These are phyloP conservation scores for Exidia glandulosa DNA, from an alignment of 768 basidiomycete species.

Conservation along the genomic window DNA sequence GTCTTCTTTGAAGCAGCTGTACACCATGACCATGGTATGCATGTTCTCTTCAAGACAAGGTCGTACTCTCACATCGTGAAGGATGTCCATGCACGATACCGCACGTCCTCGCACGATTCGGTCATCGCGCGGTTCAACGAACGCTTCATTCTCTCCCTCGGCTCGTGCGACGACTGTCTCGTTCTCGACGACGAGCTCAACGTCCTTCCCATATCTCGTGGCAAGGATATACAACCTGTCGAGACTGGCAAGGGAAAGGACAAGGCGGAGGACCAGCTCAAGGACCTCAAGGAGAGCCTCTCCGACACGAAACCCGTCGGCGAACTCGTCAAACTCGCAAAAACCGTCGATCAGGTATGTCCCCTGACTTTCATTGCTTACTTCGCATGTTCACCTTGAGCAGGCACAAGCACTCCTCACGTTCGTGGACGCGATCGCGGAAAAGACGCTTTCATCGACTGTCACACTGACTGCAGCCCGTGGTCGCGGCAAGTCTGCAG, in stretches of 20 bases:
- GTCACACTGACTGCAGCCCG: slow-evolving; percentile 91
- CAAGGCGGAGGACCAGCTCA: slow-evolving; percentile 53
- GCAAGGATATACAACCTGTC: slow-evolving; percentile 78
- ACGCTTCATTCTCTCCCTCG: slow-evolving; percentile 94
- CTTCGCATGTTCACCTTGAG: neutral
- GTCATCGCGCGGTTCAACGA: slow-evolving; percentile 97
- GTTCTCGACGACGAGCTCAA: slow-evolving; percentile 97
- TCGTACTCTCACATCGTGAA: slow-evolving; percentile 20
- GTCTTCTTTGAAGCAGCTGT: slow-evolving; percentile 83
- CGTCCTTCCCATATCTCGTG: slow-evolving; percentile 89
- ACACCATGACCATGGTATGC: slow-evolving; percentile 72
- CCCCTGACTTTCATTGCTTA: neutral
- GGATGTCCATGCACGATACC: slow-evolving; percentile 94
- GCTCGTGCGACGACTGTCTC: slow-evolving; percentile 84
- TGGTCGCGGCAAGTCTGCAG: slow-evolving; percentile 94
- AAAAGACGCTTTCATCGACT: slow-evolving; percentile 88
- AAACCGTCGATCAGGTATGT: slow-evolving; percentile 78
- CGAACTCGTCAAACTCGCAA: slow-evolving; percentile 79
- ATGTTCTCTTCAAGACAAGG: slow-evolving; percentile 32
- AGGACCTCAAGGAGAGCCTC: slow-evolving; percentile 65
- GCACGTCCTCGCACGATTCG: slow-evolving; percentile 81
- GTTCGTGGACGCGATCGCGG: slow-evolving; percentile 87
- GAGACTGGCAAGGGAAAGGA: slow-evolving; percentile 35
- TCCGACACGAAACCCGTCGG: slow-evolving; percentile 79
- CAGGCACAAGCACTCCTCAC: slow-evolving; percentile 79